A percentile compares a stretch with the other conserved stretches of the same genome.
These are phyloP conservation scores for Populus hybrid DNA, from an alignment of 441 rosid species.

Conservation along the genomic window DNA sequence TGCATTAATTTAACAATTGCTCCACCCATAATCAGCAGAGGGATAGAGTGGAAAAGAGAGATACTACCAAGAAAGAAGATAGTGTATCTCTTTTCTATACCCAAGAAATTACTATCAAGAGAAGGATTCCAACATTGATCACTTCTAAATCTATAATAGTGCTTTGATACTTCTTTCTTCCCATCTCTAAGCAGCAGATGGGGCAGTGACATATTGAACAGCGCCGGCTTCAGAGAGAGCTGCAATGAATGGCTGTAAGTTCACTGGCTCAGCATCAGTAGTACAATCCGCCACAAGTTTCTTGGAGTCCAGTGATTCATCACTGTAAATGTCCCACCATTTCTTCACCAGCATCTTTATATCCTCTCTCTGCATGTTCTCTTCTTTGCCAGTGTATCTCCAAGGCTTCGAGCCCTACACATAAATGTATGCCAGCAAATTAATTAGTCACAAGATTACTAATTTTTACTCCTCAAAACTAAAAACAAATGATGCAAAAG, in stretches of 20 bases:
- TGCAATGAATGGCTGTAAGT: conserved; percentile 31
- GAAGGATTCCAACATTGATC: background rate
- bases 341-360: conserved; percentile 59
- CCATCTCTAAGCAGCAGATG: conserved; percentile 69
- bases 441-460: no score
- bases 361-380: conserved; percentile 76
- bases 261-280: conserved; percentile 20
- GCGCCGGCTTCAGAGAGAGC: conserved; percentile 52
- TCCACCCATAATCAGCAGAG: no score
- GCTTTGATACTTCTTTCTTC: background rate
- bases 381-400: conserved; percentile 74
- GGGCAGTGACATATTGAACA: conserved; percentile 46
- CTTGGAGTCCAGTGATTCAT: conserved; percentile 60
- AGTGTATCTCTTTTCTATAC: no score
- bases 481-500: background rate
- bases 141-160: background rate
- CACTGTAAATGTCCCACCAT: conserved; percentile 81
- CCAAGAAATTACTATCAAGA: background rate
- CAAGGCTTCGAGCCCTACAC: conserved; percentile 55
- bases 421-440: background rate
- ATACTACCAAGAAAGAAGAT: no score
- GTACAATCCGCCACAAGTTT: conserved; percentile 11
- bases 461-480: no score
- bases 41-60: no score
- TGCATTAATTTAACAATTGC: no score